Evolutionary conservation across 164 flowering plant species (phyloP).

Genomic region (Taxillus chinensis): DNA sequence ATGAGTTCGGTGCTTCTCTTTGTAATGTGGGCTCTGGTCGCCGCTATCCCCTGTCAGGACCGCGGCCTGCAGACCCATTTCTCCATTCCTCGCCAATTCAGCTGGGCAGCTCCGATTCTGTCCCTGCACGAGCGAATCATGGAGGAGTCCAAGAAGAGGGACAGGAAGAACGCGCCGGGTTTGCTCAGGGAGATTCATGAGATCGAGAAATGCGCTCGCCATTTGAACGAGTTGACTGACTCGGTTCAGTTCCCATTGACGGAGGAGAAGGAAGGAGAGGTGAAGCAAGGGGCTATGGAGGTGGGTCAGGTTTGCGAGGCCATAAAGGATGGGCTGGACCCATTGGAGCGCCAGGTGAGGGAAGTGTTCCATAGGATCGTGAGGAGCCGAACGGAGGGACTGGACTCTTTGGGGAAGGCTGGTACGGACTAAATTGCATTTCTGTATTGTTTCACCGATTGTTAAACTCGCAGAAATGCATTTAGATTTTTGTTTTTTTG

Average conservation of each 20-base stretch:
- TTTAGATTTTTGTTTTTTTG: slow-evolving; percentile 7
- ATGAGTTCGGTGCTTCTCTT: slow-evolving; percentile 63
- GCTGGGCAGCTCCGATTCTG: slow-evolving; percentile 54
- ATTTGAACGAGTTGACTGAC: slow-evolving; percentile 55
- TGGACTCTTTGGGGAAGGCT: slow-evolving; percentile 45
- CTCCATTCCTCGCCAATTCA: slow-evolving; percentile 46
- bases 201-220: slow-evolving; percentile 55
- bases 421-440: slow-evolving; percentile 20
- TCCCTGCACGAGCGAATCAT: slow-evolving; percentile 61
- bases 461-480: slow-evolving; percentile 11
- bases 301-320: slow-evolving; percentile 34
- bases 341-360: slow-evolving; percentile 74
- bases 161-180: slow-evolving; percentile 56
- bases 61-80: slow-evolving; percentile 78
- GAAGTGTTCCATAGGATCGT: slow-evolving; percentile 82
- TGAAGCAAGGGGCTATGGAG: slow-evolving; percentile 45
- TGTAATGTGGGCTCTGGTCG: slow-evolving; percentile 87
- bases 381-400: slow-evolving; percentile 68
- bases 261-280: slow-evolving; percentile 56
- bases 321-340: slow-evolving; percentile 57
- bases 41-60: slow-evolving; percentile 96
- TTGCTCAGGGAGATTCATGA: slow-evolving; percentile 68
- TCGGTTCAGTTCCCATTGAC: slow-evolving; percentile 52
- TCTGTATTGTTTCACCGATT: slow-evolving; percentile 2
- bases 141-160: slow-evolving; percentile 83